phyloP scores from a whole-genome alignment of 805 yeast species.

The Metschnikowia similis region DNA sequence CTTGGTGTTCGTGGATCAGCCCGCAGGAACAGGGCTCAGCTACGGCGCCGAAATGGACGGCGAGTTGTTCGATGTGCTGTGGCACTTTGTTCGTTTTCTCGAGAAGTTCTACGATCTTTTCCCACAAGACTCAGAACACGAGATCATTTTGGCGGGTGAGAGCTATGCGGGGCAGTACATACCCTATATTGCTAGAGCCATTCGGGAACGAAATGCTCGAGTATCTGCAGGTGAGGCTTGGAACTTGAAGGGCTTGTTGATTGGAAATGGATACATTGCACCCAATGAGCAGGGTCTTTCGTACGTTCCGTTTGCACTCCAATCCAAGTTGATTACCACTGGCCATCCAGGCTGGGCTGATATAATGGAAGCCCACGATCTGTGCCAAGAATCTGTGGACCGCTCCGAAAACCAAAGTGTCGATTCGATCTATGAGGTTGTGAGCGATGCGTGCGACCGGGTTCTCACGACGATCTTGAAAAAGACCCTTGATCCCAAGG shows the following conservation, averaged over 20 bases:
- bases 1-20: conserved; percentile 87
- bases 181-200: conserved; percentile 73
- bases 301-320: conserved; percentile 65
- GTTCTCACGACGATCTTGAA: conserved; percentile 39
- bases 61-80: conserved; percentile 55
- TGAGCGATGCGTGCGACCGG: conserved; percentile 38
- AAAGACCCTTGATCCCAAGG: conserved; percentile 24
- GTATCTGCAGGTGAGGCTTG: conserved; percentile 15
- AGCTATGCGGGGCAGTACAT: conserved; percentile 96
- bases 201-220: conserved; percentile 44
- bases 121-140: conserved; percentile 63
- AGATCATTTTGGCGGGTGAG: conserved; percentile 85
- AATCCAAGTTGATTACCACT: conserved; percentile 50
- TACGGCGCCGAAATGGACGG: conserved; percentile 50
- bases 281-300: conserved; percentile 82
- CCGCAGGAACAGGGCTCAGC: conserved; percentile 90
- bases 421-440: conserved; percentile 5
- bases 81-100: conserved; percentile 62
- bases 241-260: conserved; percentile 61
- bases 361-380: conserved; percentile 49
- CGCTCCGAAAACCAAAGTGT: conserved; percentile 19
- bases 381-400: conserved; percentile 52
- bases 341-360: conserved; percentile 35
- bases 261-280: conserved; percentile 94
- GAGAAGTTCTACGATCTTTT: conserved; percentile 62